A percentile compares a stretch with the other conserved stretches of the same genome.
Evolutionary conservation across 2,329 filamentous ascomycete genomes (phyloP).

Genomic region (Fusarium circinatum): DNA sequence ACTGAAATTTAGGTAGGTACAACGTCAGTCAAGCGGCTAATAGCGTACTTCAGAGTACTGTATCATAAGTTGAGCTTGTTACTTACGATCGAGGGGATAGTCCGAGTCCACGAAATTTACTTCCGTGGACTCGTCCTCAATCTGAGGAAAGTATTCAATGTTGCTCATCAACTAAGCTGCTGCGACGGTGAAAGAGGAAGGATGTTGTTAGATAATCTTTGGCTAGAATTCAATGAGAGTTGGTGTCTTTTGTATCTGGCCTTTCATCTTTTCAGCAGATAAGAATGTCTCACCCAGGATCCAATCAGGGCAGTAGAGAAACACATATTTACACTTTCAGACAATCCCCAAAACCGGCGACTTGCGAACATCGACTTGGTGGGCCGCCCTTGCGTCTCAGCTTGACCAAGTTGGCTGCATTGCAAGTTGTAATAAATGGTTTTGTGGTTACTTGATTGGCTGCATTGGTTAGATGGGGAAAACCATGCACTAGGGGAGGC

Average conservation of each 20-base stretch:
- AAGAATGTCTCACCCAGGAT: conserved; percentile 2
- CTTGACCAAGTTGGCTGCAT: neutral
- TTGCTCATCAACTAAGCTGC: conserved; percentile 20
- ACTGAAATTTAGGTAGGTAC: neutral
- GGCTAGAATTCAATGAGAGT: neutral
- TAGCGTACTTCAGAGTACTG: neutral
- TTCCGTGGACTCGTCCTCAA: conserved; percentile 25
- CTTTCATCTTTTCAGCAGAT: neutral
- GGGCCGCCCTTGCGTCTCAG: neutral
- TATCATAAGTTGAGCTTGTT: neutral
- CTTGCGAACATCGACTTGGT: neutral
- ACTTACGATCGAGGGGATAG: conserved; percentile 26
- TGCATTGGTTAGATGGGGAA: conserved; percentile 18
- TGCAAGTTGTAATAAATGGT: neutral
- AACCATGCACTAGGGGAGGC: conserved; percentile 28
- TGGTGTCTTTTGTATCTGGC: conserved; percentile 16
- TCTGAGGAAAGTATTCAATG: neutral
- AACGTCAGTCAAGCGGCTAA: neutral
- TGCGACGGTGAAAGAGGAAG: neutral
- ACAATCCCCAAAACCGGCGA: neutral
- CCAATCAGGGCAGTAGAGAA: neutral
- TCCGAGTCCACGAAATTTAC: conserved; percentile 21
- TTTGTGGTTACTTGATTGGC: neutral
- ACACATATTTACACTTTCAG: neutral
- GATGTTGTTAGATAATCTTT: neutral